Percentiles rank a stretch among this genome's conserved stretches.
These are phyloP conservation scores for Magnaporthales sp. DNA, from an alignment of 2,329 filamentous ascomycete genomes.

Conservation along the genomic window DNA sequence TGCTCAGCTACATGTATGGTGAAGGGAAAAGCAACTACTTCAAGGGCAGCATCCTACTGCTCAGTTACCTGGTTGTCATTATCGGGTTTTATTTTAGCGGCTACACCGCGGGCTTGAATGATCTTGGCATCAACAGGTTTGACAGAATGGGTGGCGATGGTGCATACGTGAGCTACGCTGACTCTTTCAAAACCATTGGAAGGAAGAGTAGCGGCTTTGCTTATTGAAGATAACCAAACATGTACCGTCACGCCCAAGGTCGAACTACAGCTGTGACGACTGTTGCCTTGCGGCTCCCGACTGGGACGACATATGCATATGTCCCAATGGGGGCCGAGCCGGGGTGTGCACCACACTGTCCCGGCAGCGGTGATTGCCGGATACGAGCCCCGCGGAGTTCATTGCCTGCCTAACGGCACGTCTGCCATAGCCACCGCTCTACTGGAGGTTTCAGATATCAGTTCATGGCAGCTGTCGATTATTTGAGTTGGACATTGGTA, in stretches of 20 bases:
- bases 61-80: constrained; percentile 88
- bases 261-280: neutral
- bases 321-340: neutral
- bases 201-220: constrained; percentile 29
- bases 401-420: neutral
- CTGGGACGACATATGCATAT: neutral
- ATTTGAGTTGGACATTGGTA: neutral
- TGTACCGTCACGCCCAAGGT: neutral
- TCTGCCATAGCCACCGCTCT: neutral
- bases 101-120: constrained; percentile 34
- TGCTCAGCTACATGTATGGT: constrained; percentile 94
- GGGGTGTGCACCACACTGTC: neutral
- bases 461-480: neutral
- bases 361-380: neutral
- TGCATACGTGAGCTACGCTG: constrained; percentile 32
- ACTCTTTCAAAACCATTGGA: constrained; percentile 42
- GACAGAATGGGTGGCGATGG: constrained; percentile 44
- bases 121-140: constrained; percentile 41
- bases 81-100: constrained; percentile 84
- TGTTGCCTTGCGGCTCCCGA: neutral
- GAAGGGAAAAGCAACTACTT: constrained; percentile 99
- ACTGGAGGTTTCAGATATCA: neutral
- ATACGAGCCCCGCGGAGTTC: neutral
- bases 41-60: constrained; percentile 90
- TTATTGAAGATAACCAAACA: constrained; percentile 14